Evolutionary conservation across 441 rosid genomes (phyloP).

Genomic region (Erysimum cheiri): DNA sequence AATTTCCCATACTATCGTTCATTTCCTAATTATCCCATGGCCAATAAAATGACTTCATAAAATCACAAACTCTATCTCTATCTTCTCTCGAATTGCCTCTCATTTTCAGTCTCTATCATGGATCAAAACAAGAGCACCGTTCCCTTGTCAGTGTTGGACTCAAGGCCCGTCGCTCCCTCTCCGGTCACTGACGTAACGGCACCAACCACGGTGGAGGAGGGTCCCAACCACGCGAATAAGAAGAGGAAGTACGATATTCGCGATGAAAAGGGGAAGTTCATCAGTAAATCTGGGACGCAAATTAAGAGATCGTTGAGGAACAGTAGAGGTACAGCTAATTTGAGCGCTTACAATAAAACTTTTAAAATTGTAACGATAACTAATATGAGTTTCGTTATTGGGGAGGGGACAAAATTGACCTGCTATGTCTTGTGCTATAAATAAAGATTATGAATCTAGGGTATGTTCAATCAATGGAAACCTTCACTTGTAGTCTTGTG

Average conservation of each 20-base stretch:
- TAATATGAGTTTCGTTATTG: neutral
- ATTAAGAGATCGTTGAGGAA: slow-evolving; percentile 34
- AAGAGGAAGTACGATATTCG: slow-evolving; percentile 53
- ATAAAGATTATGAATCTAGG: neutral
- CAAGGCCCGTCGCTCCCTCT: slow-evolving; percentile 55
- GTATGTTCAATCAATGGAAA: neutral
- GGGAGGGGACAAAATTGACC: neutral
- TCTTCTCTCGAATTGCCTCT: neutral
- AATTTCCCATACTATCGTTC: neutral
- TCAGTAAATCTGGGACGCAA: slow-evolving; percentile 10
- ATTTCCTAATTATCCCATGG: slow-evolving; percentile 34
- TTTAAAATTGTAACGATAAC: slow-evolving; percentile 18
- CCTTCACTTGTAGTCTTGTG: neutral
- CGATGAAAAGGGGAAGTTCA: slow-evolving; percentile 51
- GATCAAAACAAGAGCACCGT: slow-evolving; percentile 58
- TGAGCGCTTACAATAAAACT: slow-evolving; percentile 59
- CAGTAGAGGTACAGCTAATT: slow-evolving; percentile 51
- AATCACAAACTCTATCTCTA: slow-evolving; percentile 8
- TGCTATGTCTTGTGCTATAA: neutral
- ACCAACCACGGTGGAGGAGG: slow-evolving; percentile 26
- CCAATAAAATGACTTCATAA: slow-evolving; percentile 46
- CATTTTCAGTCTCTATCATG: slow-evolving; percentile 39
- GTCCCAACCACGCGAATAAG: slow-evolving; percentile 40
- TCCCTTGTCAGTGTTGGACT: slow-evolving; percentile 46
- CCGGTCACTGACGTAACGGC: slow-evolving; percentile 17